Percentiles rank a stretch among this genome's conserved stretches.
phyloP scores from a whole-genome alignment of 2,329 filamentous ascomycete genomes.

The Neofusicoccum laricinum region DNA sequence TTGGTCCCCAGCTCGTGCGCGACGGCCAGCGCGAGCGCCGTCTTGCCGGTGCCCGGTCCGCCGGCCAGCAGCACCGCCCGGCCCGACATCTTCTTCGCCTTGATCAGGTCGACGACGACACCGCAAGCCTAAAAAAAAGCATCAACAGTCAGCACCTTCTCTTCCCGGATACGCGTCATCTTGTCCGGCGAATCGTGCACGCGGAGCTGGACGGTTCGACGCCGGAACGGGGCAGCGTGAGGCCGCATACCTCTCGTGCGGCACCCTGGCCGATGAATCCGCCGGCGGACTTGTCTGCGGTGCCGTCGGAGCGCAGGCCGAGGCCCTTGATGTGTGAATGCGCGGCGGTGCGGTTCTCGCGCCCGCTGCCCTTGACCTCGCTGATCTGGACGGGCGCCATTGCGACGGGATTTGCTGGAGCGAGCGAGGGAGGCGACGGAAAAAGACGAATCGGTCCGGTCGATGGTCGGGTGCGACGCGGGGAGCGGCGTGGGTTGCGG shows the following conservation, averaged over 20 bases:
- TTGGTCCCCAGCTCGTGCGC: slow-evolving; percentile 97
- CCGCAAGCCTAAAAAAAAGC: slow-evolving; percentile 72
- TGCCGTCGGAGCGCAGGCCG: slow-evolving; percentile 80
- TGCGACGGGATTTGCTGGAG: slow-evolving; percentile 18
- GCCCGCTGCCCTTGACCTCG: slow-evolving; percentile 92
- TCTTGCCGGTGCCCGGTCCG: slow-evolving; percentile 95
- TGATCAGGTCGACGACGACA: slow-evolving; percentile 92
- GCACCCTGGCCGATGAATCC: slow-evolving; percentile 88
- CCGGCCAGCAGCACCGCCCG: slow-evolving; percentile 90
- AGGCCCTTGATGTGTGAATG: slow-evolving; percentile 98
- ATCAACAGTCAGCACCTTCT: not conserved
- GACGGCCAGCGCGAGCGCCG: slow-evolving; percentile 88
- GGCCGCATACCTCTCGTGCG: slow-evolving; percentile 71
- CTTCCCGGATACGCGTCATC: slow-evolving; percentile 14
- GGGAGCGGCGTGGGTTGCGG: not conserved
- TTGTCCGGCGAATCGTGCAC: not conserved
- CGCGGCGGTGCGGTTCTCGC: slow-evolving; percentile 92
- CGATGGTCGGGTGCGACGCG: not conserved
- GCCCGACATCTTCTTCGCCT: slow-evolving; percentile 95
- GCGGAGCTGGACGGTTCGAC: no score
- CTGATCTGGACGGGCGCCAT: slow-evolving; percentile 50
- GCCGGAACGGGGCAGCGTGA: no score
- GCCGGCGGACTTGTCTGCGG: slow-evolving; percentile 71
- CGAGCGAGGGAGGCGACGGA: not conserved
- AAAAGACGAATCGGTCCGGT: not conserved